Evolutionary conservation across 2,329 filamentous ascomycete genomes (phyloP), one percentile per base, ranked within the genome.

Genomic region (Venturia effusa): DNA sequence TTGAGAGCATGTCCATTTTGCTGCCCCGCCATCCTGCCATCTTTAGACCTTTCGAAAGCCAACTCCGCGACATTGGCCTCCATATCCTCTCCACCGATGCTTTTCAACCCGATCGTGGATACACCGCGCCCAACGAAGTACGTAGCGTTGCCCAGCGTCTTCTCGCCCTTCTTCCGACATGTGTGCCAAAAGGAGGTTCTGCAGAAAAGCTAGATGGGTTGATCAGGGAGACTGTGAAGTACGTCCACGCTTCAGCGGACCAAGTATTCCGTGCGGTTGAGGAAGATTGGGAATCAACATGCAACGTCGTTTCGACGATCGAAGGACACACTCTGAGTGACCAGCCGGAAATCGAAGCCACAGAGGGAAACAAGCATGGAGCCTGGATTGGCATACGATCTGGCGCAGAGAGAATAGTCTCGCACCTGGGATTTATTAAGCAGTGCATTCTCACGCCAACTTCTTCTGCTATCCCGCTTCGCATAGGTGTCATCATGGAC

Each of bases 11-110:
- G 66, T 79, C 83, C 39, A 81, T 85, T 55, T 78, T 97, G 40
- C 77, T 96, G 39, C 88, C 89, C n/a, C 82, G 87, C 62, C 92
- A 96, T 74, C 87, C 90, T 37, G 89, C 91, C 7, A 90, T 90
- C 39, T 88, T 96, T 74, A 87, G 93, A 15, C 88, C 90, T 0
- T 90, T 88, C 71, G 81, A 84, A 65, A 80, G 82, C 43, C 88
- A 91, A 68, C 82, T 96, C 54, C 84, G 82, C 64, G 77, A 81
- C 15, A 79, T 88, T 24, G 76, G 87, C 51, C 79, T 59, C 82
- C 57, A 75, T 76, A 6, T 84, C 87, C 67, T 74, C 93, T 62
- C 85, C 86, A 3, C 86, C 87, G 2, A 88, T 88, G 4, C 79
- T 80, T 34, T 82, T 81, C 30, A 71, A 19, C 63, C 51, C 68